Evolutionary conservation across 345 rosid genomes (phyloP).

Genomic region (Tarenaya hassleriana): DNA sequence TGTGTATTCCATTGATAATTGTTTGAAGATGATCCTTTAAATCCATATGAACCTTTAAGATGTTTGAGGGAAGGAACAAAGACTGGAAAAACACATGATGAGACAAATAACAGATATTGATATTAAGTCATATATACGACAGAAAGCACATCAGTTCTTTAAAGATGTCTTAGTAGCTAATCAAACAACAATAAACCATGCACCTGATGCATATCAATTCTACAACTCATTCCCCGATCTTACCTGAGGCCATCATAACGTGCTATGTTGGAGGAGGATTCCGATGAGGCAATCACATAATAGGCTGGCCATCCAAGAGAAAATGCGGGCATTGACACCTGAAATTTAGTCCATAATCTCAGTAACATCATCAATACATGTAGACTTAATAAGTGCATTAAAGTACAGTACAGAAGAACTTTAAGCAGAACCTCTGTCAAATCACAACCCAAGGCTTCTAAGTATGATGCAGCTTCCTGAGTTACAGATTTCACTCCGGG

Average conservation of each 20-base stretch:
- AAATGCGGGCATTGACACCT: slow-evolving; percentile 87
- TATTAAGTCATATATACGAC: too few species aligned
- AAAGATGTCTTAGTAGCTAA: too few species aligned
- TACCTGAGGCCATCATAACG: slow-evolving; percentile 93
- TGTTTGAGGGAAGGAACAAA: too few species aligned
- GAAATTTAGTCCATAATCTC: slow-evolving; percentile 11
- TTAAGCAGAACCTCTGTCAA: slow-evolving; percentile 46
- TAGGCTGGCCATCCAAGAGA: slow-evolving; percentile 90
- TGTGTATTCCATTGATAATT: background rate
- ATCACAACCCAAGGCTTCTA: slow-evolving; percentile 76
- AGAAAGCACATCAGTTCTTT: too few species aligned
- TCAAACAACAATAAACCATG: too few species aligned
- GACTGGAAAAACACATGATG: too few species aligned
- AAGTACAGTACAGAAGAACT: background rate
- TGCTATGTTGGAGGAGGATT: slow-evolving; percentile 82
- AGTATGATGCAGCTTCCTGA: slow-evolving; percentile 61
- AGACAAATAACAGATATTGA: too few species aligned
- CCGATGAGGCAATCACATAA: slow-evolving; percentile 80
- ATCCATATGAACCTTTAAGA: too few species aligned
- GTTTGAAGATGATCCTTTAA: too few species aligned
- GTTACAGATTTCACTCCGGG: slow-evolving; percentile 61
- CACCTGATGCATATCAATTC: background rate
- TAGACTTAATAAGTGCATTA: background rate
- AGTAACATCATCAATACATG: background rate
- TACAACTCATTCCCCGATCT: slow-evolving; percentile 6